Evolutionary conservation across 2,329 filamentous ascomycete species (phyloP).

Genomic region (Tetracladium maxilliforme): DNA sequence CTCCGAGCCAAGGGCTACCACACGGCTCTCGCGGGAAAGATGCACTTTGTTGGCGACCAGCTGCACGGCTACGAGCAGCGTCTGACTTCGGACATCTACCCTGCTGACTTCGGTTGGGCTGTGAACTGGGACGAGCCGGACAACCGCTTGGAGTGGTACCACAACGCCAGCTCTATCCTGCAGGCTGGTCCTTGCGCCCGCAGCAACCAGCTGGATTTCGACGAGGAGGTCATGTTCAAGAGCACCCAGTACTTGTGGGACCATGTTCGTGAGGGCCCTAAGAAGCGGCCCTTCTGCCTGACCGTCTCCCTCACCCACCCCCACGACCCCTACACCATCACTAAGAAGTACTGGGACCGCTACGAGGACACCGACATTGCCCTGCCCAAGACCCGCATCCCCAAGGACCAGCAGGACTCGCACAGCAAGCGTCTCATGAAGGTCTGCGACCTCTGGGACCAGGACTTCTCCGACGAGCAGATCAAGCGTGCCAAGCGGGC

Average conservation of each 20-base stretch:
- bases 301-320: slow-evolving; percentile 89
- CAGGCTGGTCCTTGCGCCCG: slow-evolving; percentile 80
- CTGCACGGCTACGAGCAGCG: slow-evolving; percentile 87
- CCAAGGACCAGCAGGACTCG: slow-evolving; percentile 68
- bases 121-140: slow-evolving; percentile 93
- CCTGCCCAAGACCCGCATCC: slow-evolving; percentile 63
- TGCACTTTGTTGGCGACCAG: slow-evolving; percentile 95
- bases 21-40: slow-evolving; percentile 84
- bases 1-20: slow-evolving; percentile 75
- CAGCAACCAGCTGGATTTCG: slow-evolving; percentile 91
- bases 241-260: slow-evolving; percentile 84
- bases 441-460: slow-evolving; percentile 75
- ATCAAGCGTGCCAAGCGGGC: slow-evolving; percentile 74
- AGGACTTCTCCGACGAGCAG: slow-evolving; percentile 72
- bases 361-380: slow-evolving; percentile 84
- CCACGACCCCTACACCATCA: slow-evolving; percentile 90
- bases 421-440: slow-evolving; percentile 79
- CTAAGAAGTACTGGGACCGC: slow-evolving; percentile 82
- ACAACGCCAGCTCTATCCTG: slow-evolving; percentile 86
- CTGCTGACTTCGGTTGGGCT: slow-evolving; percentile 85
- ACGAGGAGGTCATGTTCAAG: slow-evolving; percentile 91
- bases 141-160: slow-evolving; percentile 81
- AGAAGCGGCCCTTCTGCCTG: slow-evolving; percentile 67
- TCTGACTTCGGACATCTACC: slow-evolving; percentile 91
- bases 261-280: slow-evolving; percentile 65